phyloP scores from a whole-genome alignment of 1,284 basidiomycete genomes.

The Cystobasidium sp. region DNA sequence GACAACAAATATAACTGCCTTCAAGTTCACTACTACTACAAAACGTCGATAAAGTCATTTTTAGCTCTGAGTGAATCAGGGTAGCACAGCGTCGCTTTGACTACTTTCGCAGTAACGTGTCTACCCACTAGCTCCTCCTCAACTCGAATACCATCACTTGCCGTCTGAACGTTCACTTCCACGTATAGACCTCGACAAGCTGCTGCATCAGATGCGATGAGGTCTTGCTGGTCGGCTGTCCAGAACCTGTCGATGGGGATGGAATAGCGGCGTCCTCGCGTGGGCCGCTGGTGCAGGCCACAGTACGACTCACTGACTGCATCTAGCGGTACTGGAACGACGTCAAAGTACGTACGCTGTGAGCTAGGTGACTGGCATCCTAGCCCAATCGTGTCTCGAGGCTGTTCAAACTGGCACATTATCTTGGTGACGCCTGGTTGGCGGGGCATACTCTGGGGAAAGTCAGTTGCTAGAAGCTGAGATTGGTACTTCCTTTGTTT shows the following conservation, averaged over 20 bases:
- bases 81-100: slow-evolving; percentile 29
- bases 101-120: slow-evolving; percentile 6
- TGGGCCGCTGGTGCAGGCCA: neutral
- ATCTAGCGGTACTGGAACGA: neutral
- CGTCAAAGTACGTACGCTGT: neutral
- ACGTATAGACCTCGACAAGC: neutral
- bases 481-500: too few relatives aligned
- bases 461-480: too few relatives aligned
- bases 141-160: neutral
- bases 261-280: neutral
- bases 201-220: neutral
- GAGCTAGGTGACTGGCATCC: neutral
- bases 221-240: slow-evolving; percentile 16
- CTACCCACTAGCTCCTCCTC: slow-evolving; percentile 20
- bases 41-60: slow-evolving; percentile 23
- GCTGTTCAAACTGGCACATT: slow-evolving; percentile 4
- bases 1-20: neutral
- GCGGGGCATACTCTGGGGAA: neutral
- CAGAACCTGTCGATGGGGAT: slow-evolving; percentile 25
- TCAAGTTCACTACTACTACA: neutral
- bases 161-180: neutral
- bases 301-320: neutral
- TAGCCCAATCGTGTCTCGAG: neutral
- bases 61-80: slow-evolving; percentile 14
- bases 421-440: neutral